Percentiles rank a stretch among this genome's conserved stretches.
Conservation (phyloP, 2,329 filamentous ascomycete genomes). For the Annulohypoxylon truncatum region DNA sequence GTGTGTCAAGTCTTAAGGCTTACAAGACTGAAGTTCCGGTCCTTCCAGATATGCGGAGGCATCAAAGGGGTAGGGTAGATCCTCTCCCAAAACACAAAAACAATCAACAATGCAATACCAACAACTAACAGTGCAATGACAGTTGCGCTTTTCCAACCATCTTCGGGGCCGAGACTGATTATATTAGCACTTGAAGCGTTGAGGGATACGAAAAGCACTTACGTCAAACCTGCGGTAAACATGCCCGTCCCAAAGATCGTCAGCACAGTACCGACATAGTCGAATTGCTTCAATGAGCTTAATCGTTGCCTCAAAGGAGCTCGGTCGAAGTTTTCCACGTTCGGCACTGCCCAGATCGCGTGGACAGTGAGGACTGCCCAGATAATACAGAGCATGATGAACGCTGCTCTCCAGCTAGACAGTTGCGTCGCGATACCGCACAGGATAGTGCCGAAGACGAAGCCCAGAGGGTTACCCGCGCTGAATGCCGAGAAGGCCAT, state of each 20-base stretch:
- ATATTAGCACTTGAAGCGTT: conserved; percentile 19
- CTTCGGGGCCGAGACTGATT: conserved; percentile 61
- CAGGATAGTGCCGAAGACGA: conserved; percentile 63
- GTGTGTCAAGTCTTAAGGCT: conserved; percentile 35
- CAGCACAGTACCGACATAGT: conserved; percentile 69
- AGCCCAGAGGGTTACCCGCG: conserved; percentile 53
- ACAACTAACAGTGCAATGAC: conserved; percentile 72
- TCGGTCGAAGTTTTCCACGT: conserved; percentile 58
- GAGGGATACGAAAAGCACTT: conserved; percentile 43
- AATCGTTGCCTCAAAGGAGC: conserved; percentile 53
- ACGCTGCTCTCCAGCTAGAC: conserved; percentile 72
- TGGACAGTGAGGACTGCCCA: conserved; percentile 69
- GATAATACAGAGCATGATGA: conserved; percentile 71
- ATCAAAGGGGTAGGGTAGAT: conserved; percentile 62
- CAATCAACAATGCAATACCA: conserved; percentile 65
- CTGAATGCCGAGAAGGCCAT: conserved; percentile 50
- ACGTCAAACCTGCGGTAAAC: conserved; percentile 71
- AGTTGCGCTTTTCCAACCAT: conserved; percentile 72
- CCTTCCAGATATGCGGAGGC: conserved; percentile 67
- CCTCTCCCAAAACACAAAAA: conserved; percentile 73
- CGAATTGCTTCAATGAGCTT: conserved; percentile 64
- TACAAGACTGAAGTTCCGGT: conserved; percentile 73
- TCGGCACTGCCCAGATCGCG: conserved; percentile 71
- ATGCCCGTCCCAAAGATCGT: conserved; percentile 73
- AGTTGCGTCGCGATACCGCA: conserved; percentile 71